Evolutionary conservation across 1,284 basidiomycete species (phyloP).

Genomic region (Leccinum griseonigrum): DNA sequence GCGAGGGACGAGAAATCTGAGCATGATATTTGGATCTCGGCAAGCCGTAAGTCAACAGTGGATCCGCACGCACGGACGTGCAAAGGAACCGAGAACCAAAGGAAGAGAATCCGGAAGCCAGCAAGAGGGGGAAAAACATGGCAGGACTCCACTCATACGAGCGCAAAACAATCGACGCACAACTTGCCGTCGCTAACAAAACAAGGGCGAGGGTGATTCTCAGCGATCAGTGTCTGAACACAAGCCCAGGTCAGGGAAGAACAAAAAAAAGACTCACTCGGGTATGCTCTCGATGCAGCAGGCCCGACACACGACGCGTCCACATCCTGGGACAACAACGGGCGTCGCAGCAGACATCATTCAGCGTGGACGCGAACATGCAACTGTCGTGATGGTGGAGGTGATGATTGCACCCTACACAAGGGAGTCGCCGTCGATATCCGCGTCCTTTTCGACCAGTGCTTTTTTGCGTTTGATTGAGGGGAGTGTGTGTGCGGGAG

Average conservation of each 20-base stretch:
- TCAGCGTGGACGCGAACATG: not conserved
- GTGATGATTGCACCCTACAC: not conserved
- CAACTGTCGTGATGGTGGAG: not conserved
- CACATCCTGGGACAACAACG: conserved; percentile 24
- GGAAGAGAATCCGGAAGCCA: not conserved
- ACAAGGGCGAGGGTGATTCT: not conserved
- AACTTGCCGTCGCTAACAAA: conserved; percentile 29
- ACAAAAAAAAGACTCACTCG: conserved; percentile 18
- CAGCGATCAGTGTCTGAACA: conserved; percentile 7
- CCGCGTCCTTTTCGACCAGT: conserved; percentile 21
- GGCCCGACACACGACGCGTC: conserved; percentile 27
- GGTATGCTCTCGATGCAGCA: conserved; percentile 30
- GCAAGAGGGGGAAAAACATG: not conserved
- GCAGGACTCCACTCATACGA: conserved; percentile 9
- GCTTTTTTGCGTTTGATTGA: conserved; percentile 28
- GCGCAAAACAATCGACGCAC: conserved; percentile 30
- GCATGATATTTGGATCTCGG: not conserved
- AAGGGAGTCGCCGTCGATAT: conserved; percentile 10
- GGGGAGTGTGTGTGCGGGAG: not conserved
- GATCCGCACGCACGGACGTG: not conserved
- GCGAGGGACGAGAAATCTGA: conserved; percentile 33
- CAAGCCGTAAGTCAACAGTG: not conserved
- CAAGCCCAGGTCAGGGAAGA: not conserved
- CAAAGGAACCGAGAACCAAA: not conserved
- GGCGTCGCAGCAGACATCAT: conserved; percentile 2